A percentile compares a stretch with the other conserved stretches of the same genome.
Conservation (phyloP, 108 stramenopile species). For the Cyclotella kingstonii region DNA sequence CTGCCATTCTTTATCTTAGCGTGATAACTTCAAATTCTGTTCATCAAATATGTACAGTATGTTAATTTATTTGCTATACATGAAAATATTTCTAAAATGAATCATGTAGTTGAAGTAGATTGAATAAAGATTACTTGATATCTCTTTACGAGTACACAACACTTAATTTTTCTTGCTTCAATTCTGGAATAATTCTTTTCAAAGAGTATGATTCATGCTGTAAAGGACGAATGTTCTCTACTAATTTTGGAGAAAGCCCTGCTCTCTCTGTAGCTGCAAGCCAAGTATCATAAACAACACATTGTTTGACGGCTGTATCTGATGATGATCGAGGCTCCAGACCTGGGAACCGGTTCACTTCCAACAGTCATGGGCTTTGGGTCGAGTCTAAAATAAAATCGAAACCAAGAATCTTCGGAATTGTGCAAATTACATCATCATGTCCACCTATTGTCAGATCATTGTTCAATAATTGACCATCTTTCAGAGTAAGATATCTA, state of each 20-base stretch:
- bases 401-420: slow-evolving; percentile 78
- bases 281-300: slow-evolving; percentile 36
- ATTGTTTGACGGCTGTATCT: slow-evolving; percentile 22
- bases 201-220: neutral
- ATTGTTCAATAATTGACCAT: neutral
- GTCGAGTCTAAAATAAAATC: slow-evolving; percentile 64
- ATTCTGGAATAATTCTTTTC: no score
- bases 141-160: no score
- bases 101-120: no score
- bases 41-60: no score
- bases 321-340: slow-evolving; percentile 28
- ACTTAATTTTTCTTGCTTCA: no score
- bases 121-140: no score
- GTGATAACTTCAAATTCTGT: no score
- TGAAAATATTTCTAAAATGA: no score
- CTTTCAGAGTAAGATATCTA: slow-evolving; percentile 12
- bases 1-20: no score
- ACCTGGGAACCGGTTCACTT: slow-evolving; percentile 79
- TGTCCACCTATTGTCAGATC: neutral
- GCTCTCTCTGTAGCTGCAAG: slow-evolving; percentile 17
- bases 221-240: slow-evolving; percentile 5
- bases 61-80: no score
- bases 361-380: slow-evolving; percentile 58
- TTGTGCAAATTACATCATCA: slow-evolving; percentile 4
- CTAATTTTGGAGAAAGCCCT: neutral